Conservation (phyloP, 2,329 filamentous ascomycete species). For the Onygena corvina region DNA sequence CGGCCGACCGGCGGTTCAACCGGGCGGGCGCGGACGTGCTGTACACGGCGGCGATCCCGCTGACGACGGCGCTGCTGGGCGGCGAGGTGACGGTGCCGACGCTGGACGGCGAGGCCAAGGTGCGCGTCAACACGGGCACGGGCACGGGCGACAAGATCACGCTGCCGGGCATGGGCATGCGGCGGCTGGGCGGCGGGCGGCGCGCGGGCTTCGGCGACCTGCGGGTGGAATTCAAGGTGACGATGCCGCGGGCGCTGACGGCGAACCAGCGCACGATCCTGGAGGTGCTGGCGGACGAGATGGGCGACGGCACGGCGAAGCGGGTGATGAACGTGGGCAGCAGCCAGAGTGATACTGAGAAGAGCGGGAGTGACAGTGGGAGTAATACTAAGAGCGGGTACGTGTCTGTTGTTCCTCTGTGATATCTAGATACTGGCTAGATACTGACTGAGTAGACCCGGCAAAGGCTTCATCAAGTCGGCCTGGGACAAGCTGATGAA, state of each 20-base stretch:
- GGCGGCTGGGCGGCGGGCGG: slow-evolving; percentile 57
- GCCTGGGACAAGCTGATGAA: slow-evolving; percentile 90
- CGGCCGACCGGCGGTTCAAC: slow-evolving; percentile 80
- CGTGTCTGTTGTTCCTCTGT: slow-evolving; percentile 6
- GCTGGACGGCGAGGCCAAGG: slow-evolving; percentile 75
- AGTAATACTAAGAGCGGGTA: too few relatives aligned
- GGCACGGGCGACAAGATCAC: slow-evolving; percentile 87
- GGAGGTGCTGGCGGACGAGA: slow-evolving; percentile 93
- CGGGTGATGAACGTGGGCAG: slow-evolving; percentile 72
- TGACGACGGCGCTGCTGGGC: slow-evolving; percentile 85
- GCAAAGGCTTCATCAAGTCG: slow-evolving; percentile 83
- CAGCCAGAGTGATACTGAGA: slow-evolving; percentile 46
- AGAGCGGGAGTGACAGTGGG: too few relatives aligned
- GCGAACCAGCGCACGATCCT: slow-evolving; percentile 84
- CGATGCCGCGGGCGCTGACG: slow-evolving; percentile 88
- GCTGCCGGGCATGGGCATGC: slow-evolving; percentile 86
- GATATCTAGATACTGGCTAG: too few relatives aligned
- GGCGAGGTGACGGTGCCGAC: slow-evolving; percentile 85
- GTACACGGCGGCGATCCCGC: slow-evolving; percentile 78
- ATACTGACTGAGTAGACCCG: slow-evolving; percentile 26
- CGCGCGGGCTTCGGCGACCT: slow-evolving; percentile 59
- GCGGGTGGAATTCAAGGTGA: slow-evolving; percentile 84
- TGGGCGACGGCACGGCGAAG: slow-evolving; percentile 84
- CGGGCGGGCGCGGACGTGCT: slow-evolving; percentile 80
- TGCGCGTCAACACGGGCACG: slow-evolving; percentile 84